Percentiles rank a stretch among this genome's conserved stretches.
Conservation (phyloP, 805 yeast species). For the Wickerhamiella azyma region DNA sequence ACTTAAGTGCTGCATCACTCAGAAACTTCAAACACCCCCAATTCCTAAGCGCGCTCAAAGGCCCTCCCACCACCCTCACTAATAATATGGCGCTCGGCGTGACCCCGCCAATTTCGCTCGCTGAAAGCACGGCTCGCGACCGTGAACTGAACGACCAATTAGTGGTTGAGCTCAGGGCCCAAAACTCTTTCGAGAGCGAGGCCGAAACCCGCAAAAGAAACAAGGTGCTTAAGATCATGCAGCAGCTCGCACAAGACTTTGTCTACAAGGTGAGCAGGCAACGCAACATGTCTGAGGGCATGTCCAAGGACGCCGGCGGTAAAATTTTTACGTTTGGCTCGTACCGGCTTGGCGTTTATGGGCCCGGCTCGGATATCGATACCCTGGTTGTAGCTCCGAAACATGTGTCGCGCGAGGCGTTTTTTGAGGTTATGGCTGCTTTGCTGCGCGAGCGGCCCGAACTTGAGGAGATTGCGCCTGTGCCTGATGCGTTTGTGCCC, state of each 20-base stretch:
- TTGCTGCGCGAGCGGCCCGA: constrained; percentile 63
- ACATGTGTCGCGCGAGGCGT: constrained; percentile 82
- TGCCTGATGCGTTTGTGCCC: constrained; percentile 97
- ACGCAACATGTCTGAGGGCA: constrained; percentile 91
- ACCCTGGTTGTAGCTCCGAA: constrained; percentile 94
- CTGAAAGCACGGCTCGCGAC: constrained; percentile 74
- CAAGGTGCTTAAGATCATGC: constrained; percentile 56
- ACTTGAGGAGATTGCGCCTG: constrained; percentile 79
- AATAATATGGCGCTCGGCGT: constrained; percentile 40
- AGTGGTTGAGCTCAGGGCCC: constrained; percentile 62
- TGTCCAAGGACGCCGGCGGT: constrained; percentile 97
- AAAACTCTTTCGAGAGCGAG: constrained; percentile 83
- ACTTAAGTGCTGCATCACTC: too few species aligned
- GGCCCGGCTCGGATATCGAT: constrained; percentile 97
- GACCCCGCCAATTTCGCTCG: constrained; percentile 73
- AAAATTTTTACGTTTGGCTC: constrained; percentile 95
- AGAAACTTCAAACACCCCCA: neutral
- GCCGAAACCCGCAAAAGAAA: constrained; percentile 68
- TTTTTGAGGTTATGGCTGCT: constrained; percentile 66
- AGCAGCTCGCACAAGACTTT: constrained; percentile 62
- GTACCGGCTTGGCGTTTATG: constrained; percentile 87
- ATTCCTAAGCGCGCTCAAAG: too few species aligned
- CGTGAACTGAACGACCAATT: constrained; percentile 58
- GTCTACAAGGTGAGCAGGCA: constrained; percentile 67
- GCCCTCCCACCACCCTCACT: neutral